phyloP scores from a whole-genome alignment of 306 rosid species.

The Rubus parviflorus region DNA sequence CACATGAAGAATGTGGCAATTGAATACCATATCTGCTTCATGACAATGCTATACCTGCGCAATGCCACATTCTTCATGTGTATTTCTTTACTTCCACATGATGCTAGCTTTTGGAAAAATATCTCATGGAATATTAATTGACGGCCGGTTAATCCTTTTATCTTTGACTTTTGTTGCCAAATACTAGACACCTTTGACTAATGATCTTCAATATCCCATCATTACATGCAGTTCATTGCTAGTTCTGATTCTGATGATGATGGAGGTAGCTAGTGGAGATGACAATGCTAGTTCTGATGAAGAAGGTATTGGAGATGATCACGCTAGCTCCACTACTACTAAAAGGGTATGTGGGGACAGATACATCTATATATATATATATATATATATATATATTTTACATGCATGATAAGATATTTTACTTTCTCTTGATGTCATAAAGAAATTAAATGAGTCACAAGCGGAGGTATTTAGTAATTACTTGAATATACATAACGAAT shows the following conservation, averaged over 20 bases:
- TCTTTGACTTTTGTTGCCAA: background rate
- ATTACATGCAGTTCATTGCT: slow-evolving; percentile 58
- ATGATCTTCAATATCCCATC: slow-evolving; percentile 10
- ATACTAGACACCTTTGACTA: slow-evolving; percentile 9
- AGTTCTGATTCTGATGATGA: too few species aligned
- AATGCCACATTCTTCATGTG: background rate
- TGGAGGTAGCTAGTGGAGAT: too few species aligned
- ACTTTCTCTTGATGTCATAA: background rate
- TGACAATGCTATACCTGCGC: too few species aligned
- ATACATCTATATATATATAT: too few species aligned
- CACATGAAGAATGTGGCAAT: too few species aligned
- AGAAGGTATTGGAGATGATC: slow-evolving; percentile 45
- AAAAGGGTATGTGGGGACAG: too few species aligned
- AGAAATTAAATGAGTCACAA: background rate
- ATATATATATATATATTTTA: too few species aligned
- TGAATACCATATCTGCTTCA: too few species aligned
- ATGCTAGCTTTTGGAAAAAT: background rate
- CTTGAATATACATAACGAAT: background rate
- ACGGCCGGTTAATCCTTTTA: background rate
- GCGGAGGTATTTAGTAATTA: background rate
- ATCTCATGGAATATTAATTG: background rate
- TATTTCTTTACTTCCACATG: background rate
- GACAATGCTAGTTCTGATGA: slow-evolving; percentile 43
- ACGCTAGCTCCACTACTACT: background rate
- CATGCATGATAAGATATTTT: background rate